Conservation (phyloP, 148 eudicot genomes). For the Beta vulgaris region DNA sequence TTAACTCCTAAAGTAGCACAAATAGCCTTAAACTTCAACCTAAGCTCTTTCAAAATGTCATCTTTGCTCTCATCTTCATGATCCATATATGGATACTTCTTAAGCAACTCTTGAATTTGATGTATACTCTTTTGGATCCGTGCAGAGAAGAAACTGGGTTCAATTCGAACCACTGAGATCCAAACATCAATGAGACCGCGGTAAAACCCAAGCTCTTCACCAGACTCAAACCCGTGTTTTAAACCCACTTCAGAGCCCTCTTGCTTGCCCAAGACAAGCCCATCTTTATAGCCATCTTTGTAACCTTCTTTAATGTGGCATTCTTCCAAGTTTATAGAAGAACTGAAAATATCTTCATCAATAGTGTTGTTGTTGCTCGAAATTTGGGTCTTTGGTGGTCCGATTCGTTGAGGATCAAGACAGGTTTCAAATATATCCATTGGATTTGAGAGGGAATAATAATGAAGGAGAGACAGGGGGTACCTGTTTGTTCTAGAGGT, state of each 20-base stretch:
- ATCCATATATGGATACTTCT: constrained; percentile 46
- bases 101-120: constrained; percentile 50
- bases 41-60: constrained; percentile 45
- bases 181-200: constrained; percentile 65
- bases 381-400: neutral
- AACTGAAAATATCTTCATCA: constrained; percentile 45
- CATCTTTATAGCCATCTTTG: constrained; percentile 63
- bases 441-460: neutral
- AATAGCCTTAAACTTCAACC: constrained; percentile 66
- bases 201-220: constrained; percentile 82
- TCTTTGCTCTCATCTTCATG: constrained; percentile 63
- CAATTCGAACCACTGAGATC: constrained; percentile 52
- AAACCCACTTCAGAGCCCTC: constrained; percentile 78
- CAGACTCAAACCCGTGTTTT: constrained; percentile 60
- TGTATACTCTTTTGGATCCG: constrained; percentile 57
- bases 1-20: constrained; percentile 67
- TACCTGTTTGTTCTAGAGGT: constrained; percentile 1
- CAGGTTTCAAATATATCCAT: constrained; percentile 23
- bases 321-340: constrained; percentile 47
- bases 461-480: neutral
- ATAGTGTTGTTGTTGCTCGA: neutral
- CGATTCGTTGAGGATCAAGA: neutral
- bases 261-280: constrained; percentile 46
- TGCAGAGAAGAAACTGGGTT: constrained; percentile 48
- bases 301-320: constrained; percentile 62